phyloP scores from a whole-genome alignment of 2,329 filamentous ascomycete species.

The Cladophialophora chaetospira region DNA sequence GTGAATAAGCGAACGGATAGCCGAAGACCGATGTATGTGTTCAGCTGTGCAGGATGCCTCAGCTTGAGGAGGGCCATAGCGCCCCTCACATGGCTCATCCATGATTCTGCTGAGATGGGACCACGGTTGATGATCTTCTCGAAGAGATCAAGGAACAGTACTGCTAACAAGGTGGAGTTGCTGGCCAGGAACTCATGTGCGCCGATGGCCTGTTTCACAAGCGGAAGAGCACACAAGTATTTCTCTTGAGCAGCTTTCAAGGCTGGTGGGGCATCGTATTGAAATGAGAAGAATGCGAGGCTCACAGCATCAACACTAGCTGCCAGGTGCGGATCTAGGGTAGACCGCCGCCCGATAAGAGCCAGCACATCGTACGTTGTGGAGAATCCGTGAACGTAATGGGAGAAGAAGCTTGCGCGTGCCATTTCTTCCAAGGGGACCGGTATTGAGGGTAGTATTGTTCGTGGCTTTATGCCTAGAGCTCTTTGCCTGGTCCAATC shows the following conservation, averaged over 20 bases:
- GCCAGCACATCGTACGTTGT: slow-evolving; percentile 30
- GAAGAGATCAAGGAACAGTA: slow-evolving; percentile 42
- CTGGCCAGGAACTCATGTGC: slow-evolving; percentile 35
- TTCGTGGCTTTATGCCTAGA: neutral
- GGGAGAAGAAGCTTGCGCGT: slow-evolving; percentile 26
- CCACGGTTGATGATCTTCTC: slow-evolving; percentile 34
- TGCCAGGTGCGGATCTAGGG: slow-evolving; percentile 30
- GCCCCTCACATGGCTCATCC: slow-evolving; percentile 44
- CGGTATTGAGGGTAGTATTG: neutral
- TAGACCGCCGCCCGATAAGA: slow-evolving; percentile 15
- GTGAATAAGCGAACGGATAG: slow-evolving; percentile 31
- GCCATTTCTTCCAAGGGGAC: slow-evolving; percentile 30
- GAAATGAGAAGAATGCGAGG: slow-evolving; percentile 33
- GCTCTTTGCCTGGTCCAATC: slow-evolving; percentile 17
- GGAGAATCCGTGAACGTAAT: slow-evolving; percentile 30
- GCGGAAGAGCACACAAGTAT: slow-evolving; percentile 36
- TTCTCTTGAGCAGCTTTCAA: slow-evolving; percentile 18
- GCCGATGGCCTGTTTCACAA: slow-evolving; percentile 38
- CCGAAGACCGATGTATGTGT: slow-evolving; percentile 25
- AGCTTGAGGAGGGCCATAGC: slow-evolving; percentile 40
- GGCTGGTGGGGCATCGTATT: slow-evolving; percentile 17
- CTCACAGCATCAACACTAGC: slow-evolving; percentile 35
- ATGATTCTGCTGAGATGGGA: slow-evolving; percentile 33
- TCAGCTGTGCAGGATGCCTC: slow-evolving; percentile 37
- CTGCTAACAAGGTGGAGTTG: slow-evolving; percentile 40